Conservation (phyloP, 176 grass and related monocot species). For the Oryza rufipogon region DNA sequence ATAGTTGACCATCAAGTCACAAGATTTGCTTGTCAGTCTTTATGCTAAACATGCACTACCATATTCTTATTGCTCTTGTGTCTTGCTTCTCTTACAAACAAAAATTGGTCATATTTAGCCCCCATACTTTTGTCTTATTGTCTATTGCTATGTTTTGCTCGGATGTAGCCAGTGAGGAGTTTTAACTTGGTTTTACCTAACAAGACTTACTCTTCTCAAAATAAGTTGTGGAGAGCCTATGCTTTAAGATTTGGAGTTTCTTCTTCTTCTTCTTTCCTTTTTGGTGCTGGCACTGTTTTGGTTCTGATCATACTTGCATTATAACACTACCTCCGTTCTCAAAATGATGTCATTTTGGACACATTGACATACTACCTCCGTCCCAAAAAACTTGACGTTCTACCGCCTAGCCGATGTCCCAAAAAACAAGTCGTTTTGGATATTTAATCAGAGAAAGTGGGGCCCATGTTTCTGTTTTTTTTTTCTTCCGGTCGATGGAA, state of each 20-base stretch:
- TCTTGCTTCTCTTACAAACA: neutral
- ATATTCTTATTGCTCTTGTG: slow-evolving; percentile 7
- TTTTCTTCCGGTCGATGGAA: too few species aligned
- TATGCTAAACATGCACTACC: slow-evolving; percentile 19
- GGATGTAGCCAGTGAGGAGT: neutral
- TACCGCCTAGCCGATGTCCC: too few species aligned
- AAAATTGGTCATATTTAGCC: slow-evolving; percentile 4
- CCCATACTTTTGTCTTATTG: neutral
- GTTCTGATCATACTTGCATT: neutral
- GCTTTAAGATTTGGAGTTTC: neutral
- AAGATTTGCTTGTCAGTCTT: slow-evolving; percentile 26
- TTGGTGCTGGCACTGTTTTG: neutral
- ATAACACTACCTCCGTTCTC: too few species aligned
- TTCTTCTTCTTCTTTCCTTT: neutral
- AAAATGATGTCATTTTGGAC: too few species aligned
- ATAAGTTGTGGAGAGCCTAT: neutral
- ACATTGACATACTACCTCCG: too few species aligned
- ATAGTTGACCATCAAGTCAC: slow-evolving; percentile 4
- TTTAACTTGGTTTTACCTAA: neutral
- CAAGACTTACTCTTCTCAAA: neutral
- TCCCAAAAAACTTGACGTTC: too few species aligned
- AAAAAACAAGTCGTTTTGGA: too few species aligned
- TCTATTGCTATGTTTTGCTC: slow-evolving; percentile 2
- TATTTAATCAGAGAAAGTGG: too few species aligned
- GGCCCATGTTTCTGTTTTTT: too few species aligned